Evolutionary conservation across 495 filamentous ascomycete species (phyloP).

Genomic region (Penicillium chermesinum): DNA sequence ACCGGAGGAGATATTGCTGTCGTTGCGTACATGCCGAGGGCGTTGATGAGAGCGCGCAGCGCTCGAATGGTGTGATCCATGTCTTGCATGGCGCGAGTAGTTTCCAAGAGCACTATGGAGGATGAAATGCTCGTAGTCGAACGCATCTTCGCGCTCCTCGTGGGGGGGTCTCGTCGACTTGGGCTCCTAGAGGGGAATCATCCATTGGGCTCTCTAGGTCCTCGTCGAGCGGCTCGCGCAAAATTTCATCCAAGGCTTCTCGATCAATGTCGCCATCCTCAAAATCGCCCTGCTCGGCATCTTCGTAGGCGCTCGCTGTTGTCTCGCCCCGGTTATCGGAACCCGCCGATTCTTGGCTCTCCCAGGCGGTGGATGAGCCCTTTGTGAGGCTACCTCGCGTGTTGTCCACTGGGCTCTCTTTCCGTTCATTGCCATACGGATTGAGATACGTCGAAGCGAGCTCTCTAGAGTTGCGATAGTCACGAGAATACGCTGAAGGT

Average conservation of each 20-base stretch:
- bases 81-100: slow-evolving; percentile 49
- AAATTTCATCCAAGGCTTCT: slow-evolving; percentile 40
- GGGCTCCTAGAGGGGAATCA: slow-evolving; percentile 3
- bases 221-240: slow-evolving; percentile 40
- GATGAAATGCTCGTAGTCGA: slow-evolving; percentile 96
- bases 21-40: slow-evolving; percentile 35
- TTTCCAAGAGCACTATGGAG: slow-evolving; percentile 85
- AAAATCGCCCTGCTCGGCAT: slow-evolving; percentile 47
- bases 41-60: slow-evolving; percentile 52
- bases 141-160: slow-evolving; percentile 94
- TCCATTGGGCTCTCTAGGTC: slow-evolving; percentile 23
- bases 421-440: not conserved
- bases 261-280: slow-evolving; percentile 50
- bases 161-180: slow-evolving; percentile 51
- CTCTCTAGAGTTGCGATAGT: slow-evolving; percentile 7
- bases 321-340: slow-evolving; percentile 35
- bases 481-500: slow-evolving; percentile 17
- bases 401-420: slow-evolving; percentile 9
- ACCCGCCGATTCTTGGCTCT: slow-evolving; percentile 6
- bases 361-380: slow-evolving; percentile 7
- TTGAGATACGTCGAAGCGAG: slow-evolving; percentile 1
- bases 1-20: slow-evolving; percentile 65
- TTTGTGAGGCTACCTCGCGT: not conserved
- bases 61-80: slow-evolving; percentile 62
- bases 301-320: slow-evolving; percentile 53